Evolutionary conservation across 306 rosid species (phyloP), one percentile per base, ranked within the genome.

Genomic region (Cicer yamashitae): DNA sequence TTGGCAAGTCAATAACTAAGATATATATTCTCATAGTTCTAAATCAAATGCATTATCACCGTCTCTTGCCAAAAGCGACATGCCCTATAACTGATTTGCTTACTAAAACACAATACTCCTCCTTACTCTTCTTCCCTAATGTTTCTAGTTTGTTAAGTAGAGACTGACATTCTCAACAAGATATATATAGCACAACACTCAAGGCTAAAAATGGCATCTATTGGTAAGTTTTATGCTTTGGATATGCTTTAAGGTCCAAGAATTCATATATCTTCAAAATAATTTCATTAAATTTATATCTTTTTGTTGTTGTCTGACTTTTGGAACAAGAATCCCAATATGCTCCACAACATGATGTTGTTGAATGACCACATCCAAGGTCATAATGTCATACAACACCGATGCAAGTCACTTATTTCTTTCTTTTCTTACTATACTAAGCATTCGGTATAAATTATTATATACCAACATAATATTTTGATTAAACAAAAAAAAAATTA

Each of bases 51-150:
- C 37, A 73, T 7, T 18, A 57, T 37, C 1, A 7, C 15, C 44
- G 38, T 8, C n/a, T 64, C 67, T 56, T 13, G 82, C 80, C 82
- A 71, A 77, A 66, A 57, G 75, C 77, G 71, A 77, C 11, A 43
- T 65, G 50, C 70, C 81, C 70, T 69, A 58, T 17, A 15, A 77
- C 0, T 77, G 82, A 48, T 66, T 71, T 58, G 79, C 82, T 82
- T 77, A 77, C 3, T 69, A 18, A 47, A 18, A 57, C 8, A 34
- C 25, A 37, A 52, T 52, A 76, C 7, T 22, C 37, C 17, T 9
- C 34, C 73, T 79, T 51, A 10, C 7, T 71, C 22, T 20, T 78
- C 20, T 25, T 64, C 52, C 3, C 15, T 22, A 22, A 71, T 47
- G 6, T 47, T 13, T 30, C 5, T 74, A 34, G 4, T 47, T 71